Base-by-base conservation (phyloP, 2,329 filamentous ascomycete genomes). In the Botrytis deweyae region DNA sequence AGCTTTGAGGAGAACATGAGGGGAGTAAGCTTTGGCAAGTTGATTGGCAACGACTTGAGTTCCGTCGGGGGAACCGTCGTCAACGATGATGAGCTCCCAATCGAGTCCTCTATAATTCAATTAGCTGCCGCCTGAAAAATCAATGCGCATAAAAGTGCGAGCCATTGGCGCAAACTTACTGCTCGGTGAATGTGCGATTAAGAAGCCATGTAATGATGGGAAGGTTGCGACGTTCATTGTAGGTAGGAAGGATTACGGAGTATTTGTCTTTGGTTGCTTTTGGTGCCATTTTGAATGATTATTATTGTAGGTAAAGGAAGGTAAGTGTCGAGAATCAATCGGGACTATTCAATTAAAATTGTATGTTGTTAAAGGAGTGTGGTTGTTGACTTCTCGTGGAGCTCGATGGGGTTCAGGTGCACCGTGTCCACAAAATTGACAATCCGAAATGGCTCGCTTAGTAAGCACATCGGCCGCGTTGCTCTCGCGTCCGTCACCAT, bases 31-130 rank as follows among this genome's bases (percentile, higher is more conserved):
- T 82, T 92, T 92, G 82, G 95, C 91, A 77, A 99, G 93, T 84
- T 99, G 95, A 82, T 92, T 88, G 76, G 95, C 96, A 79, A 99
- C 89, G 76, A 93, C 90, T 84, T 97, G 93, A 71, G 96, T 99
- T 81, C 95, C 94, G 84, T 99, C 96, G 78, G 96, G 96, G 73
- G 94, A 97, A 84, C 93, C 96, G 84, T 99, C 97, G 88, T 99
- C 96, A 83, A 99, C 93, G 83, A 99, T 96, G 83, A 99, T 92
- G 82, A 99, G 88, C 86, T 99, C 95, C 93, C 94, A 99, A 84
- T 98, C 92, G 80, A 99, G 89, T 69, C 96, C 92, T 82, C 95
- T 97, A 77, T 36, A 74, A 4, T 25, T 42, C 2, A 29, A 40
- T 70, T 58, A 70, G 36, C 29, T 63, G 16, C 16, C 63, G 42